Evolutionary conservation across 345 rosid species (phyloP).

Genomic region (Nephelium lappaceum): DNA sequence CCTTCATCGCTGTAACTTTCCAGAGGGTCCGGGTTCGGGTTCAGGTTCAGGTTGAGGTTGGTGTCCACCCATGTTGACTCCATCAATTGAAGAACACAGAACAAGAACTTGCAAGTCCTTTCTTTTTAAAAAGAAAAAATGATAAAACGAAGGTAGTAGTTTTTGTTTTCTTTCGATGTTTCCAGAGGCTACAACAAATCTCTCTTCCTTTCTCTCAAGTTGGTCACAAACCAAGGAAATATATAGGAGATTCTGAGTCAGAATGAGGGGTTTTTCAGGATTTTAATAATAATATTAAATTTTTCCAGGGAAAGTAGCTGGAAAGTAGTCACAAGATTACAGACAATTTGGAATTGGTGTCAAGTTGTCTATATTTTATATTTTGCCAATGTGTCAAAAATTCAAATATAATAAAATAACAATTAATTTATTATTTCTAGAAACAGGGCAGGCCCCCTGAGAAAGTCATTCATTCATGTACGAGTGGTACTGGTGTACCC

Average conservation of each 20-base stretch:
- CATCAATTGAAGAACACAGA: constrained; percentile 17
- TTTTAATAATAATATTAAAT: background rate
- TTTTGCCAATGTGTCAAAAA: background rate
- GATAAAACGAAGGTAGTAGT: too few relatives aligned
- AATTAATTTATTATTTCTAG: too few relatives aligned
- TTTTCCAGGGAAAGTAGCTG: constrained; percentile 37
- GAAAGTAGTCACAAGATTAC: constrained; percentile 30
- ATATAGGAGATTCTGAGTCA: constrained; percentile 14
- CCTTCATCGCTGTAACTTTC: constrained; percentile 10
- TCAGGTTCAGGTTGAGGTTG: constrained; percentile 65
- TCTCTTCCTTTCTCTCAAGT: background rate
- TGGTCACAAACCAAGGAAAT: constrained; percentile 8
- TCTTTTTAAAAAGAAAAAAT: too few relatives aligned
- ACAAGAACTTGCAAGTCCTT: background rate
- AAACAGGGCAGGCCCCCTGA: too few relatives aligned
- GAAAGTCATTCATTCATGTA: too few relatives aligned
- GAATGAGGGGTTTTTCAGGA: background rate
- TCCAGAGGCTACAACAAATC: background rate
- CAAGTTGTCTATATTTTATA: background rate
- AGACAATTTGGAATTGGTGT: background rate
- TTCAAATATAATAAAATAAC: too few relatives aligned
- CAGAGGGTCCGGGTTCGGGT: constrained; percentile 34
- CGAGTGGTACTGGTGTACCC: background rate
- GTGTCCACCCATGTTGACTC: constrained; percentile 49
- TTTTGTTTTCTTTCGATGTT: background rate